These are phyloP conservation scores for Saxispiralis lemnorum DNA, from an alignment of 495 filamentous ascomycete species.

Conservation along the genomic window DNA sequence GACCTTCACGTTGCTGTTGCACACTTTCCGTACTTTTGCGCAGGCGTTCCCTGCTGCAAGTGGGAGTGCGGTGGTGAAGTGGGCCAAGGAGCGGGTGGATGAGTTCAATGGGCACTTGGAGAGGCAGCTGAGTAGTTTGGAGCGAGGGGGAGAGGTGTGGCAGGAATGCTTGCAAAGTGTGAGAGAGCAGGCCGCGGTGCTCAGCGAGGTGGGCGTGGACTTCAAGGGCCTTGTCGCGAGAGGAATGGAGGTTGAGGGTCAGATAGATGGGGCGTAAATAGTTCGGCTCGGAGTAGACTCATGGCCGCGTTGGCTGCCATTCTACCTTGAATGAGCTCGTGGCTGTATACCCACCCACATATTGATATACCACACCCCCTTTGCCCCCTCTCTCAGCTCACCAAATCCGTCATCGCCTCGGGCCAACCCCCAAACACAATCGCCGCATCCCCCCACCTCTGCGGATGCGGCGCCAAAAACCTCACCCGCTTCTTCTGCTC, in stretches of 20 bases:
- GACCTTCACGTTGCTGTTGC: conserved; percentile 49
- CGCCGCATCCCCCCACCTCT: conserved; percentile 57
- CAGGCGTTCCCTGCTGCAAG: conserved; percentile 43
- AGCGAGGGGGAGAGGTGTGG: conserved; percentile 51
- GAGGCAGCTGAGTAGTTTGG: conserved; percentile 67
- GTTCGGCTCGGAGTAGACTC: no score
- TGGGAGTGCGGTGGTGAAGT: conserved; percentile 72
- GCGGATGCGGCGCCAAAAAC: conserved; percentile 63
- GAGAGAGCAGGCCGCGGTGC: conserved; percentile 56
- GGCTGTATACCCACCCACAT: no score
- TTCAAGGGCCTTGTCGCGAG: conserved; percentile 54
- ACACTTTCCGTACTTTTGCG: conserved; percentile 13
- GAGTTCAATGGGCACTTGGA: conserved; percentile 68
- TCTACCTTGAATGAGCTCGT: no score
- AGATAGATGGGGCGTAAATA: not conserved
- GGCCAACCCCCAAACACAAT: conserved; percentile 38
- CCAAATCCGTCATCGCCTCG: conserved; percentile 24
- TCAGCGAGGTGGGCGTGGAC: conserved; percentile 77
- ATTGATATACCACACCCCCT: no score
- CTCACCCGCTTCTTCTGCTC: conserved; percentile 64
- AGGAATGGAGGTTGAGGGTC: not conserved
- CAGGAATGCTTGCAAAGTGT: conserved; percentile 68
- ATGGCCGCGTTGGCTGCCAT: no score
- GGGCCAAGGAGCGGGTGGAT: conserved; percentile 85
- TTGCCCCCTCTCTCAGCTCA: conserved; percentile 11